phyloP scores from a whole-genome alignment of 73 alveolate species.

The Stentor roeselii region DNA sequence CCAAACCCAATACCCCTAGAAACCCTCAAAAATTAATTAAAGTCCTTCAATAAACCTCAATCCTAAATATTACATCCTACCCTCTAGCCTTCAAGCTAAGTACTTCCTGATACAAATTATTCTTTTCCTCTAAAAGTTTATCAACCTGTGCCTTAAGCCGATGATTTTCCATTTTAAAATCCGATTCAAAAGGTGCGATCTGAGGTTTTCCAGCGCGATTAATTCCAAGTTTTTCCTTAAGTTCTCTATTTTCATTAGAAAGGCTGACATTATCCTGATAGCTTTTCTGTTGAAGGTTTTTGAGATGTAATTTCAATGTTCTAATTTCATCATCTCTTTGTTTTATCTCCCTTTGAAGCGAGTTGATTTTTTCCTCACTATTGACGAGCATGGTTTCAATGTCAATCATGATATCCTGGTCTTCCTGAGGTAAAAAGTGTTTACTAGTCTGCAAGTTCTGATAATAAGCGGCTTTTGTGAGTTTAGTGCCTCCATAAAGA shows the following conservation, averaged over 20 bases:
- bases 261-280: conserved; percentile 9
- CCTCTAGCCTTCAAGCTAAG: background rate
- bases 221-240: conserved; percentile 11
- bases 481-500: conserved; percentile 3
- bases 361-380: background rate
- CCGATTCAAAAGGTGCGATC: background rate
- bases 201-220: background rate
- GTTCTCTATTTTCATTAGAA: background rate
- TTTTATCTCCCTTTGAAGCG: background rate
- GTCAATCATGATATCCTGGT: background rate
- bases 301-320: background rate
- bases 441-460: background rate
- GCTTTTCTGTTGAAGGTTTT: background rate
- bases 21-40: background rate
- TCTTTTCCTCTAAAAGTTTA: background rate
- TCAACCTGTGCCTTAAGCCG: background rate
- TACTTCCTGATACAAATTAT: background rate
- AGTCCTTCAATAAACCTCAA: background rate
- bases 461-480: background rate
- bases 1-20: background rate
- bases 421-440: background rate
- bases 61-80: background rate
- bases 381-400: background rate
- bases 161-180: background rate
- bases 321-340: conserved; percentile 1